Base-by-base conservation (phyloP, 306 rosid genomes). In the Casuarina cunninghamiana region DNA sequence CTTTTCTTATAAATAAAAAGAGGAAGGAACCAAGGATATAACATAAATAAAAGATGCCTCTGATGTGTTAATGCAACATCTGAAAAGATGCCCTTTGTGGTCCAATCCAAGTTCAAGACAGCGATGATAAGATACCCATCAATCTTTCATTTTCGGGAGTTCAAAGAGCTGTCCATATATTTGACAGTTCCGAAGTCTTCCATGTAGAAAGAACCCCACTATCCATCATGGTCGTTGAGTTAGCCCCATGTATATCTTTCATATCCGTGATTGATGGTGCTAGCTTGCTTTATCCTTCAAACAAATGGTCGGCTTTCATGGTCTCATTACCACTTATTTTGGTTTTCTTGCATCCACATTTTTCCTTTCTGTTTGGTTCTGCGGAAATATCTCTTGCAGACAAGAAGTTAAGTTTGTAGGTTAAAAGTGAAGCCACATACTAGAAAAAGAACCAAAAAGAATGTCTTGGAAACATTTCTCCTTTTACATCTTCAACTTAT, bases 11-110 rank as follows among this genome's bases (percentile, higher is more conserved):
- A 70, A 63, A 81, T 38, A 63, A 26, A 57, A n/a, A 3, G 53
- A 13, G 49, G 77, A 78, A 60, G 51, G 74, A 82, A 82, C 21
- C 74, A 78, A 60, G 74, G 75, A 76, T 60, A 71, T 78, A 72
- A 67, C 53, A 79, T 60, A 80, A 80, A 70, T 41, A 53, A 80
- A 38, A 69, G 77, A 66, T 74, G 83, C 49, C 85, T 89, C 90
- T 87, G 83, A 90, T 74, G 67, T 50, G 79, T 69, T 75, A 82
- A 80, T 80, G 87, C 83, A 86, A 80, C 89, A 85, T 85, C 87
- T 83, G 87, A 85, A 80, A 88, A 85, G 91, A 90, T 87, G 88
- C 85, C 77, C 73, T 62, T 78, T 68, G 93, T 88, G 95, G 97
- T 90, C 95, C 95, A 82, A 84, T 53, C 38, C 55, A 77, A 84